Evolutionary conservation across 2,329 filamentous ascomycete species (phyloP), one percentile per base, ranked within the genome.

Genomic region (Trichoderma arundinaceum): DNA sequence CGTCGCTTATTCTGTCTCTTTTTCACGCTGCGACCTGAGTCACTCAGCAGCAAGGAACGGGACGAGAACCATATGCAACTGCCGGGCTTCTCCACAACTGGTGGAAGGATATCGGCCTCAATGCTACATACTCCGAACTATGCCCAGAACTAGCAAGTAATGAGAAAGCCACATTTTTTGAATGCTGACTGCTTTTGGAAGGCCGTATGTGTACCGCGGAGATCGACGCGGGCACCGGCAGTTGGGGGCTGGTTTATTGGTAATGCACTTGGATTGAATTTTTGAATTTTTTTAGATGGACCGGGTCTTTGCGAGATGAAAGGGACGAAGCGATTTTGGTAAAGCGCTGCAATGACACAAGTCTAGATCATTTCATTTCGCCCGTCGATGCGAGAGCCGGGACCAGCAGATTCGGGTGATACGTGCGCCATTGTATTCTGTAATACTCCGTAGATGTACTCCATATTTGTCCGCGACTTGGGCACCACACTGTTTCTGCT

Each of bases 81-180:
- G 59, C 59, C 59, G 59, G 59, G 19, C 28, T 43, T 44, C 59
- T 63, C 59, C 59, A 63, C 59, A 46, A 54, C 38, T 60, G 33
- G n/a, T 17, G 57, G 38, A 33, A 35, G 35, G 13, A 39, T 51
- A 22, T 51, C 35, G 44, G 57, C 32, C 57, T 61, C 38, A 4
- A 52, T 52, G 58, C 39, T 52, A 44, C 58, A 60, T 38, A 35
- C n/a, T 53, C 33, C 32, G 32, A 41, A 19, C 38, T 19, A 57
- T 41, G 35, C 19, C 44, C 35, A 41, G 46, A 49, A 41, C 33
- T n/a, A 61, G 46, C 22, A 32, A 43, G 46, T 19, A 17, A 51
- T 41, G 44, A 51, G 46, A 51, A 51, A 51, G 38, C 39, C 5
- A 10, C 22, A 35, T 22, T 17, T 28, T 48, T 59, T 59, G 56